These are phyloP conservation scores for Pseudoneurospora amorphoporcata DNA, from an alignment of 495 filamentous ascomycete species.

Conservation along the genomic window DNA sequence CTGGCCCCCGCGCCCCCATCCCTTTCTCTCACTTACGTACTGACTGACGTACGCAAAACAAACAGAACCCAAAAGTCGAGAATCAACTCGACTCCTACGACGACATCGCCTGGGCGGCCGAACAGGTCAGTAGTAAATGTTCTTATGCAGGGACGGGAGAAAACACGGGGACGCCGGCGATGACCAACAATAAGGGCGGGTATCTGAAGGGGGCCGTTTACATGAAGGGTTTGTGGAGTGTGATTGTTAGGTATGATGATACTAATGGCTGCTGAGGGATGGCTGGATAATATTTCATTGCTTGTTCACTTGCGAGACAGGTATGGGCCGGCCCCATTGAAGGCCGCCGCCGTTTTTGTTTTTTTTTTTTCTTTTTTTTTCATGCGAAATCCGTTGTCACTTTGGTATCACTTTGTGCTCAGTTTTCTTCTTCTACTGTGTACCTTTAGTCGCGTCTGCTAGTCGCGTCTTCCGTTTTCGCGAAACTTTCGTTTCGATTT, in stretches of 20 bases:
- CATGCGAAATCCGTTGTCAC: neutral
- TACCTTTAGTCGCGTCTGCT: neutral
- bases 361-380: neutral
- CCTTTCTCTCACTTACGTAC: neutral
- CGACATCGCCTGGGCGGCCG: neutral
- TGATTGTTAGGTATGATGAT: neutral
- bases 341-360: neutral
- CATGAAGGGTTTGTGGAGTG: neutral
- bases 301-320: neutral
- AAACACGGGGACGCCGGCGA: too few relatives aligned
- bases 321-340: neutral
- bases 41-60: too few relatives aligned
- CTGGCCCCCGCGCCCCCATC: too few relatives aligned
- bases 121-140: neutral
- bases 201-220: neutral
- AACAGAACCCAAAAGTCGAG: too few relatives aligned
- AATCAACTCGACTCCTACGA: neutral
- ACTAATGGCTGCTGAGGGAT: neutral
- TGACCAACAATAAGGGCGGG: too few relatives aligned
- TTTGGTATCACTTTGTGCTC: neutral
- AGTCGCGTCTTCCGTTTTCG: neutral
- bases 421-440: neutral
- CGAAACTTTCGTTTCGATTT: neutral
- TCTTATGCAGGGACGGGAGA: neutral
- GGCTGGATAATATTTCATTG: neutral